Base-by-base conservation (phyloP, 2,329 filamentous ascomycete species). In the Colletotrichum lentis region DNA sequence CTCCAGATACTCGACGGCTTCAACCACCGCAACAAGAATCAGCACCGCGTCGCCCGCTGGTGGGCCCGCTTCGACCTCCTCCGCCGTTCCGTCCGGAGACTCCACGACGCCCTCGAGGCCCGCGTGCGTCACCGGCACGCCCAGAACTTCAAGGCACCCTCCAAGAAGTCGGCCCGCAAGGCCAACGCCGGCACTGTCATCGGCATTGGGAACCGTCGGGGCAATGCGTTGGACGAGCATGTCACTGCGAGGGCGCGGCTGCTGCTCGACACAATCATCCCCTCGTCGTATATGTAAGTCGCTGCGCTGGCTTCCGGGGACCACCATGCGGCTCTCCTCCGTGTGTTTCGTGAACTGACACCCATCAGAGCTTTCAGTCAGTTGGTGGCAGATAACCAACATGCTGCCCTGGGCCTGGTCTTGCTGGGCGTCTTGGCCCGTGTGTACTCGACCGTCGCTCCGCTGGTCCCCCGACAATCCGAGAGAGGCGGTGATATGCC, bases 1-100 rank as follows among this genome's bases (percentile, higher is more conserved):
- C 73, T 81, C 35, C 77, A 85, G 57, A 80, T 94, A 54, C 87
- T 97, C 52, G 84, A 90, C 74, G 86, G 91, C 72, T 87, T 96
- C 73, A 87, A 90, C 78, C 89, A 93, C 76, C 92, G 94, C 74
- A 96, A 97, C 82, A 90, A 90, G 76, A 98, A 97, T 81, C 95
- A 98, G 80, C 95, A 98, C 78, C 89, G 89, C 63, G 84, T 86
- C 70, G 86, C 90, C 37, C 87, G 88, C 75, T 99, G 95, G 95
- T 98, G 92, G 88, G 76, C 80, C 18, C 87, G 88, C 73, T 88
- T 97, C 69, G 85, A 85, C 61, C 85, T 90, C 71, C 84, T 97
- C 71, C 88, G 92, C 43, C 90, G 92, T 54, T 84, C 88, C 64
- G 77, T 91, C 10, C 79, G 80, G 10, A 84, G 85, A 62, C 80